Percentiles rank a stretch among this genome's conserved stretches.
These are phyloP conservation scores for Boletus barrowsii DNA, from an alignment of 768 basidiomycete genomes.

Conservation along the genomic window DNA sequence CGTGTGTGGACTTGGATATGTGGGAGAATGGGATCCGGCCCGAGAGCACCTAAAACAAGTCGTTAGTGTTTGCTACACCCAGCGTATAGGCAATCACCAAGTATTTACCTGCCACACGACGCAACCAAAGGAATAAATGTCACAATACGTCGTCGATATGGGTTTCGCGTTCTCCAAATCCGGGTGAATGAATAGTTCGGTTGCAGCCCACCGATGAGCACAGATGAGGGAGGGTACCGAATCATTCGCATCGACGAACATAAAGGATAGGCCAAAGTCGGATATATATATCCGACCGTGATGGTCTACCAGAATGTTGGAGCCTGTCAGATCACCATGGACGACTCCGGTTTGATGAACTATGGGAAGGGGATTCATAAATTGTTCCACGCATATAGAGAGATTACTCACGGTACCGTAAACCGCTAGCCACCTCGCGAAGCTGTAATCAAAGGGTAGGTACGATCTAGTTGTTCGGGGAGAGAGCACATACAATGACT, in stretches of 20 bases:
- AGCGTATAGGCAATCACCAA: no score
- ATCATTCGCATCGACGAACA: background rate
- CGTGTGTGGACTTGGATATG: conserved; percentile 6
- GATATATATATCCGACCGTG: conserved; percentile 7
- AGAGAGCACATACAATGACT: background rate
- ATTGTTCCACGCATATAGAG: background rate
- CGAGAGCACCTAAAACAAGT: conserved; percentile 6
- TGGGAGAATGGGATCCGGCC: conserved; percentile 11
- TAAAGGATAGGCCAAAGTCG: conserved; percentile 13
- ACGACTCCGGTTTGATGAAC: conserved; percentile 9
- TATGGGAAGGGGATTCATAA: background rate
- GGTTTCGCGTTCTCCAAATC: conserved; percentile 1
- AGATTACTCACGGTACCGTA: conserved; percentile 10
- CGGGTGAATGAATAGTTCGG: conserved; percentile 11
- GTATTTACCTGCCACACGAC: conserved; percentile 7
- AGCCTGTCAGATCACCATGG: conserved; percentile 16
- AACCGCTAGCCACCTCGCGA: conserved; percentile 8
- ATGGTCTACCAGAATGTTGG: conserved; percentile 10
- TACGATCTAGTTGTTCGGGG: background rate
- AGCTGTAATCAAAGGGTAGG: conserved; percentile 2
- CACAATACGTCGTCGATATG: conserved; percentile 3
- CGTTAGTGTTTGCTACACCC: background rate
- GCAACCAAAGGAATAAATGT: conserved; percentile 14
- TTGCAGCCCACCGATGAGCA: conserved; percentile 9
- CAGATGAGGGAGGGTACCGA: conserved; percentile 8